These are phyloP conservation scores for Sporobolus alterniflorus DNA, from an alignment of 202 grass and related monocot genomes.

Conservation along the genomic window DNA sequence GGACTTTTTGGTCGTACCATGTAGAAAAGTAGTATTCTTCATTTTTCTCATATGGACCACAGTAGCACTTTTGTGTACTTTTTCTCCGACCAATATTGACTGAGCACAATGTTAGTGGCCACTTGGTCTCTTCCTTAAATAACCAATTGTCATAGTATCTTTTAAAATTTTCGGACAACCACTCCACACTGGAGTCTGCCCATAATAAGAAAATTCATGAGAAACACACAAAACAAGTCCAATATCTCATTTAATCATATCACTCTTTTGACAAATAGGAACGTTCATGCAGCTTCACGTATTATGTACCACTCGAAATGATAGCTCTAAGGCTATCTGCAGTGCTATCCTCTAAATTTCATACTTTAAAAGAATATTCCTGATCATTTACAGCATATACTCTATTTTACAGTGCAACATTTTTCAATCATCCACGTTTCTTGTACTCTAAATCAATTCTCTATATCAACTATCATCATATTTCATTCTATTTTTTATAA, in stretches of 20 bases:
- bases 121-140: not conserved
- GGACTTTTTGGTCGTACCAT: fast-evolving
- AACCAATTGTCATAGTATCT: fast-evolving
- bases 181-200: fast-evolving
- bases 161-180: not conserved
- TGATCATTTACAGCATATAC: too few relatives aligned
- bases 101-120: not conserved
- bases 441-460: too few relatives aligned
- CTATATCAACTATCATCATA: too few relatives aligned
- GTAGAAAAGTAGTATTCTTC: fast-evolving
- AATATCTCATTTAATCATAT: not conserved
- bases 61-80: fast-evolving
- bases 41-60: not conserved
- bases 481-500: too few relatives aligned
- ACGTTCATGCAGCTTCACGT: too few relatives aligned
- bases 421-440: too few relatives aligned
- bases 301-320: too few relatives aligned
- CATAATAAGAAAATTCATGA: not conserved
- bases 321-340: too few relatives aligned
- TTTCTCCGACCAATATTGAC: not conserved
- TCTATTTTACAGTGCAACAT: too few relatives aligned
- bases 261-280: not conserved
- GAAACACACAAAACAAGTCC: not conserved
- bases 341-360: too few relatives aligned
- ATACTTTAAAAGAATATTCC: too few relatives aligned